Percentiles rank a stretch among this genome's conserved stretches.
phyloP scores from a whole-genome alignment of 208 protist genomes.

The Phytomonas sp. region DNA sequence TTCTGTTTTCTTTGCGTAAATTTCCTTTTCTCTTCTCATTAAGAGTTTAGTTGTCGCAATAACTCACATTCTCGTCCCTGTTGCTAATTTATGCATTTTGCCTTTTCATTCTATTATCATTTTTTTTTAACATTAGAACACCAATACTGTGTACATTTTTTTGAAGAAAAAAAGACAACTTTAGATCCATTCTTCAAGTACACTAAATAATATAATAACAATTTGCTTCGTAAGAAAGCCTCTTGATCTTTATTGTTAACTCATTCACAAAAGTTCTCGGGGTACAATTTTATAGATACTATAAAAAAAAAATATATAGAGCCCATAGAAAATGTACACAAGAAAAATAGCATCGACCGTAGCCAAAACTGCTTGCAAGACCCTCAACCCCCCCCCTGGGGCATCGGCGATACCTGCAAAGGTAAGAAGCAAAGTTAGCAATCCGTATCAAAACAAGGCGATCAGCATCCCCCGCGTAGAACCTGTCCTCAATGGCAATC shows the following conservation, averaged over 20 bases:
- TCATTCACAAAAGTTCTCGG: neutral
- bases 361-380: neutral
- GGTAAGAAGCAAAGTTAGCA: neutral
- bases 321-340: slow-evolving; percentile 1
- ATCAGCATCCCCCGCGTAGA: neutral
- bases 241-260: neutral
- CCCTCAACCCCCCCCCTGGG: neutral
- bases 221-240: neutral
- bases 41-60: neutral
- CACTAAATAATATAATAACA: neutral
- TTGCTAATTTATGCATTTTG: neutral
- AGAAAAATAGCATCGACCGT: neutral
- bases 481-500: neutral
- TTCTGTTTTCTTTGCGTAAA: neutral
- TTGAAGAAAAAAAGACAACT: neutral
- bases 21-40: neutral
- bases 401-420: neutral
- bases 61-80: neutral
- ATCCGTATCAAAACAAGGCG: neutral
- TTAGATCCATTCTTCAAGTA: neutral
- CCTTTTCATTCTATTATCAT: neutral
- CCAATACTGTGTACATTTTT: neutral
- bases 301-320: neutral
- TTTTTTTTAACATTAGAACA: neutral
- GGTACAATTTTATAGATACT: neutral